These are phyloP conservation scores for Arabidopsis thaliana DNA, from an alignment of 345 rosid genomes.

Conservation along the genomic window TAIR10.1 NC_003071.7:18550501-18551000, in stretches of 20 bases:
- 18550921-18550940: slow-evolving; percentile 7
- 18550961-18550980: neutral
- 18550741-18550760: slow-evolving; percentile 47
- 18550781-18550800: slow-evolving; percentile 52
- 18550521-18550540: slow-evolving; percentile 16
- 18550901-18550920: slow-evolving; percentile 52
- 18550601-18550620: slow-evolving; percentile 11
- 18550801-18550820: slow-evolving; percentile 48
- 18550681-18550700: slow-evolving; percentile 49
- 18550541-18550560: slow-evolving; percentile 1
- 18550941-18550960: slow-evolving; percentile 1
- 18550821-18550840: slow-evolving; percentile 45
- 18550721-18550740: slow-evolving; percentile 49
- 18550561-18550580: slow-evolving; percentile 12
- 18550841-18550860: slow-evolving; percentile 53
- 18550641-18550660: slow-evolving; percentile 51
- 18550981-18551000: neutral
- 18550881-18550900: slow-evolving; percentile 56
- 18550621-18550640: slow-evolving; percentile 11
- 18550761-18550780: slow-evolving; percentile 55
- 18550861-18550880: slow-evolving; percentile 60
- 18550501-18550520: neutral
- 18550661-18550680: slow-evolving; percentile 85
- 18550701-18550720: slow-evolving; percentile 53
- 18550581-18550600: slow-evolving; percentile 15